These are phyloP conservation scores for Fusarium verrucosum DNA, from an alignment of 2,329 filamentous ascomycete genomes.

Conservation along the genomic window DNA sequence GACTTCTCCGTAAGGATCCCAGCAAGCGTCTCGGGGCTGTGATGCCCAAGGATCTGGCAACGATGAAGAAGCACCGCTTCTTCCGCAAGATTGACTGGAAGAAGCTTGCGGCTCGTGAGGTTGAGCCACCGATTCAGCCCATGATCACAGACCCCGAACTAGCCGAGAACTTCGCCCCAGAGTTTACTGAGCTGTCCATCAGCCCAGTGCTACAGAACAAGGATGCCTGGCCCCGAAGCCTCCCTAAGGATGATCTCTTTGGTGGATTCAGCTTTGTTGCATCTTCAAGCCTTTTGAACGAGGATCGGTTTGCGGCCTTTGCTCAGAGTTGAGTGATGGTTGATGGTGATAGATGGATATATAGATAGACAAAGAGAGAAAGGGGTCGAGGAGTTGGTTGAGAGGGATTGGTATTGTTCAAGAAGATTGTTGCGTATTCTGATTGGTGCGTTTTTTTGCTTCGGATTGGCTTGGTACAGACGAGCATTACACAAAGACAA, in stretches of 20 bases:
- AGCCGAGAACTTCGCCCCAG: constrained; percentile 94
- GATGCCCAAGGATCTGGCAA: constrained; percentile 87
- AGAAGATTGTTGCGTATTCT: constrained; percentile 5
- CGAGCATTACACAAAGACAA: constrained; percentile 1
- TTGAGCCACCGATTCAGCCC: constrained; percentile 89
- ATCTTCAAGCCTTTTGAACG: constrained; percentile 65
- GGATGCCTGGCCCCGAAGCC: constrained; percentile 53
- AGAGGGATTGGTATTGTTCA: constrained; percentile 1
- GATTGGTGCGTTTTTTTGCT: constrained; percentile 17
- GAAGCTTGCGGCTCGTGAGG: constrained; percentile 80
- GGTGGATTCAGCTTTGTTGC: constrained; percentile 73
- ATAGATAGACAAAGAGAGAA: not conserved
- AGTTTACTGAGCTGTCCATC: constrained; percentile 87
- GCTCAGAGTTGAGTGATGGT: constrained; percentile 28
- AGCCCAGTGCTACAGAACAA: constrained; percentile 71
- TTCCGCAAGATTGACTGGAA: constrained; percentile 98
- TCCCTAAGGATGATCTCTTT: constrained; percentile 65
- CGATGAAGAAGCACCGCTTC: constrained; percentile 92
- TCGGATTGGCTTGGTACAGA: not conserved
- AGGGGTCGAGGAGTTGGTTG: constrained; percentile 4
- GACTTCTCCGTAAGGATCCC: constrained; percentile 91
- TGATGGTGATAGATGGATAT: not conserved
- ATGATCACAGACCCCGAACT: constrained; percentile 95
- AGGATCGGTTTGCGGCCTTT: constrained; percentile 52
- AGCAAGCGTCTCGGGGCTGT: constrained; percentile 86